Conservation (phyloP, 768 basidiomycete genomes). For the Brasilioporus rufonigricans region DNA sequence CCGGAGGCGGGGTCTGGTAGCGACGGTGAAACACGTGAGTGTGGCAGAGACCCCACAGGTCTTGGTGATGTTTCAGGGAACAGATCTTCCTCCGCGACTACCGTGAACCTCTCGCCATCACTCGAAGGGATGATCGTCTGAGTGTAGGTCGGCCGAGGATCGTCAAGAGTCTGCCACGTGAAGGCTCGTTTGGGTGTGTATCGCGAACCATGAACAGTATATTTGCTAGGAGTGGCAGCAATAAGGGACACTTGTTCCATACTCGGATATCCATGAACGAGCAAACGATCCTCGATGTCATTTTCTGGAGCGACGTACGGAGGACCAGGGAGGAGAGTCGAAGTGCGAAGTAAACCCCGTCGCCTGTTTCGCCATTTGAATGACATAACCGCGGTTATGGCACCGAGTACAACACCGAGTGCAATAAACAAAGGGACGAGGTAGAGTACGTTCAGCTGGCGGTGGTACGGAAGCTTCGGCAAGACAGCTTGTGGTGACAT, state of each 20-base stretch:
- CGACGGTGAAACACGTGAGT: conserved; percentile 2
- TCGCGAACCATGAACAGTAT: conserved; percentile 27
- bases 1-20: background rate
- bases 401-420: conserved; percentile 26
- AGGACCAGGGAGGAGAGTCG: conserved; percentile 25
- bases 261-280: conserved; percentile 17
- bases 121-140: conserved; percentile 20
- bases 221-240: conserved; percentile 30
- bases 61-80: conserved; percentile 12
- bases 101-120: conserved; percentile 25
- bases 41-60: background rate
- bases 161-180: conserved; percentile 8
- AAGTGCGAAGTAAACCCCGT: conserved; percentile 6
- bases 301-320: conserved; percentile 24
- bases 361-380: conserved; percentile 11
- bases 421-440: conserved; percentile 27
- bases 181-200: conserved; percentile 17
- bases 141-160: conserved; percentile 3
- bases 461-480: conserved; percentile 21
- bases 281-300: conserved; percentile 14
- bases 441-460: conserved; percentile 25
- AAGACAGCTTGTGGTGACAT: conserved; percentile 9
- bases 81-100: conserved; percentile 23
- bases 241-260: conserved; percentile 29
- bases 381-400: conserved; percentile 6